Base-by-base conservation (phyloP, 768 basidiomycete genomes). In the Coprinopsis cinerea region DNA sequence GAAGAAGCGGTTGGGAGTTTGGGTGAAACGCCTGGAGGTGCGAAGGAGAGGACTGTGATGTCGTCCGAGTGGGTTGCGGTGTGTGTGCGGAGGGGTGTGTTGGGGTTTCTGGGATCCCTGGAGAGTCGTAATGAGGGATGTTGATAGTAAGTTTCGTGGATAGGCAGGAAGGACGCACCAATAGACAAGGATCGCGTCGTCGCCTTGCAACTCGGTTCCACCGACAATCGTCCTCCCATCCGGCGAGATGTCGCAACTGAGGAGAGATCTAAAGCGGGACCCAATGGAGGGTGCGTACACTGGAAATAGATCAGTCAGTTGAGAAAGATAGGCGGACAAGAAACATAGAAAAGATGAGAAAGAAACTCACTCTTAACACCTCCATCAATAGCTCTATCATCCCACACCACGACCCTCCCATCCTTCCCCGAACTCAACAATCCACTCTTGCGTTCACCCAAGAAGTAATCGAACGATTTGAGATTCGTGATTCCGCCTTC, bases 11-110 rank as follows among this genome's bases (percentile, higher is more conserved):
- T 10, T 51, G 45, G 4, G 51, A 52, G 20, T 47, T 53, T 13
- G 48, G 30, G 1, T 13, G 49, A 28, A n/a, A 26, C 44, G 11
- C 39, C 44, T 6, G 46, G 48, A 0, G 67, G 58, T 0, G 68
- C 69, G 43, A 75, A 68, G 49, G 88, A 88, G 47, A 95, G 64
- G 3, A 79, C 73, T 0, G 93, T 95, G 49, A 97, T 81, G 60
- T 97, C 93, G 64, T 97, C 93, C 2, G 92, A 94, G 60, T 97
- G 93, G 0, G 91, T 92, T 2, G 87, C 89, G 2, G 79, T 70
- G 64, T 96, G 92, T n/a, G 70, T 73, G 26, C 88, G 81, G 1
- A 91, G 61, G 3, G 85, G 86, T 1, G 77, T 73, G 1, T 71
- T 73, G 9, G 91, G 81, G 47, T 82, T 79, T n/a, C 93, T 80